Percentiles rank a stretch among this genome's conserved stretches.
phyloP scores from a whole-genome alignment of 257 asterid species.

The Eucommia ulmoides region DNA sequence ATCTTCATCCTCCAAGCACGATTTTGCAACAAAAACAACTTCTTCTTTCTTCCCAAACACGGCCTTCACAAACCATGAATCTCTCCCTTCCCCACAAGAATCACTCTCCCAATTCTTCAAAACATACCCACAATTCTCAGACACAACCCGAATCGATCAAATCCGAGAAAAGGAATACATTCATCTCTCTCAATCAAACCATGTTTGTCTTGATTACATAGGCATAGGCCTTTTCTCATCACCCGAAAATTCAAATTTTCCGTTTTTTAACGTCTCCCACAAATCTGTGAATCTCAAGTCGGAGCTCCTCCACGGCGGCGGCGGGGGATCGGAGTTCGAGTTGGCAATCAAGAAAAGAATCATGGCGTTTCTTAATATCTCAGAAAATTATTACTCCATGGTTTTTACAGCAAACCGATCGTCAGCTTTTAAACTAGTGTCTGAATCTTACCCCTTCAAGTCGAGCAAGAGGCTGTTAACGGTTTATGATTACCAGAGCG shows the following conservation, averaged over 20 bases:
- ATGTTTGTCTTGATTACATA: constrained; percentile 69
- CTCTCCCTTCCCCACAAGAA: constrained; percentile 62
- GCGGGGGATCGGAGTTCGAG: constrained; percentile 55
- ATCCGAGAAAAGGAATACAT: constrained; percentile 66
- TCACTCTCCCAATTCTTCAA: constrained; percentile 46
- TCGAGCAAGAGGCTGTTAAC: constrained; percentile 49
- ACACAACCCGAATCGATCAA: constrained; percentile 41
- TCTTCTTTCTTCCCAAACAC: constrained; percentile 58
- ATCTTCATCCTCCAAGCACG: constrained; percentile 39
- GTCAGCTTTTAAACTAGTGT: constrained; percentile 70
- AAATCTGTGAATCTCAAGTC: constrained; percentile 64
- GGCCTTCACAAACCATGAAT: constrained; percentile 62
- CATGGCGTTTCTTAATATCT: constrained; percentile 59
- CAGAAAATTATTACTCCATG: constrained; percentile 50
- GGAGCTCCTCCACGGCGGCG: constrained; percentile 51
- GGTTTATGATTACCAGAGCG: constrained; percentile 71
- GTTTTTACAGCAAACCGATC: constrained; percentile 79
- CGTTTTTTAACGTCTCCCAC: constrained; percentile 37
- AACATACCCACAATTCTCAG: constrained; percentile 57
- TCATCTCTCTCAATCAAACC: constrained; percentile 47
- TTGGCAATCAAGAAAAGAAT: constrained; percentile 50
- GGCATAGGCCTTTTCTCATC: constrained; percentile 80
- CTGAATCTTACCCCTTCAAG: constrained; percentile 73
- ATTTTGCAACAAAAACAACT: constrained; percentile 38
- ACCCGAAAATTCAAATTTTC: constrained; percentile 18